Percentiles rank a stretch among this genome's conserved stretches.
Evolutionary conservation across 2,329 filamentous ascomycete genomes (phyloP).

Genomic region (Pseudophaeomoniella oleicola): DNA sequence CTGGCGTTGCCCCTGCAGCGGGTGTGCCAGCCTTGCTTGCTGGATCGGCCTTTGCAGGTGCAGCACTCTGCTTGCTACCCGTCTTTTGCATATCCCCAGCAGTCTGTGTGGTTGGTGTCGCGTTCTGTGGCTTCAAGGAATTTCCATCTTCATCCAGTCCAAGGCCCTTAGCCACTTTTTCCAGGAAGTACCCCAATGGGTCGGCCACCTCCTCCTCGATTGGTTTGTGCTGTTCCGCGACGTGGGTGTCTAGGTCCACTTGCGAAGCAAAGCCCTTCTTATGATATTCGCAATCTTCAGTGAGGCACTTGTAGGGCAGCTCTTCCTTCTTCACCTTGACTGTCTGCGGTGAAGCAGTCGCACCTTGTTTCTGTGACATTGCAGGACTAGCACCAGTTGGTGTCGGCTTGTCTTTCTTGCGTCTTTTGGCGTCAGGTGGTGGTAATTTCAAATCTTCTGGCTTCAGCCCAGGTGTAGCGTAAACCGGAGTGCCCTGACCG

Average conservation of each 20-base stretch:
- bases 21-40: conserved; percentile 6
- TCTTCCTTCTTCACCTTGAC: conserved; percentile 24
- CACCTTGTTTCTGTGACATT: conserved; percentile 10
- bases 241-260: conserved; percentile 39
- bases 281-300: conserved; percentile 37
- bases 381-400: conserved; percentile 13
- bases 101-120: conserved; percentile 9
- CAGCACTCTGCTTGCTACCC: conserved; percentile 2
- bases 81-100: conserved; percentile 12
- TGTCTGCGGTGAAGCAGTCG: conserved; percentile 18
- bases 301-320: conserved; percentile 37
- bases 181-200: conserved; percentile 40
- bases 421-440: conserved; percentile 38
- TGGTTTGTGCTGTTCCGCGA: conserved; percentile 36
- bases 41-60: conserved; percentile 5
- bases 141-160: conserved; percentile 34
- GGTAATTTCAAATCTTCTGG: conserved; percentile 44
- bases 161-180: conserved; percentile 32
- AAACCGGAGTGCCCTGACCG: conserved; percentile 32
- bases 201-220: conserved; percentile 34
- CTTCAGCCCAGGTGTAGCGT: conserved; percentile 36
- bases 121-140: conserved; percentile 17
- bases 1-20: conserved; percentile 5
- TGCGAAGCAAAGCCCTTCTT: conserved; percentile 40
- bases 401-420: conserved; percentile 31